Evolutionary conservation across 768 basidiomycete genomes (phyloP), one percentile per base, ranked within the genome.

Genomic region (Amanita pallidorosea): DNA sequence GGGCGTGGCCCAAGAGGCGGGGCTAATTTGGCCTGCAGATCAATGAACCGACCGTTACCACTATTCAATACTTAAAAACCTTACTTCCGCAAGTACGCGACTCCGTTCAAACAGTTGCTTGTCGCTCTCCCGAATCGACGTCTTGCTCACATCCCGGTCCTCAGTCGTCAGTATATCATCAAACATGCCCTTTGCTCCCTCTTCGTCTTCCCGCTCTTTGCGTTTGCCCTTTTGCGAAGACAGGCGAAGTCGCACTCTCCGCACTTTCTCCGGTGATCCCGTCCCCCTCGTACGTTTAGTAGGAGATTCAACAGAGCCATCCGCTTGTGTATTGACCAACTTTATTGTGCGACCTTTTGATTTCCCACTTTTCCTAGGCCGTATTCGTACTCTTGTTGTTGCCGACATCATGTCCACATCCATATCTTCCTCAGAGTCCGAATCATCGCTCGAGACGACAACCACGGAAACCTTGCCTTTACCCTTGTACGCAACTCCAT

Each of bases 131-230:
- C 65, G 63, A 23, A 94, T 85, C 0, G 64, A 63, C 7, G 92
- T 91, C 61, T 79, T 82, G 18, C 72, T 67, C 40, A 76, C 83
- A 60, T 91, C 89, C 33, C 89, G 78, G 49, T 95, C 86, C 15
- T 71, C 71, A 2, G 72, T 65, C 12, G 64, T 65, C 33, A 98
- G 72, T 36, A 95, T 73, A 18, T 92, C 93, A 43, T 96, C 93
- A 60, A 94, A 97, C 45, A 92, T 70, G 22, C 83, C 82, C 36
- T 71, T 72, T 38, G 68, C 64, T 9, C 66, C 64, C 23, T 71
- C 69, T 6, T 83, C 83, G 7, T 83, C 82, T 49, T 88, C 85
- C 15, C 76, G 74, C 36, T 81, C 81, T 60, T 80, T 84, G 29
- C 79, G 79, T 62, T 85, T 86, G 27, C 77, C 76, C 57, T 80